Evolutionary conservation across 257 asterid genomes (phyloP), one percentile per base, ranked within the genome.

Genomic region (Nicotiana sylvestris): DNA sequence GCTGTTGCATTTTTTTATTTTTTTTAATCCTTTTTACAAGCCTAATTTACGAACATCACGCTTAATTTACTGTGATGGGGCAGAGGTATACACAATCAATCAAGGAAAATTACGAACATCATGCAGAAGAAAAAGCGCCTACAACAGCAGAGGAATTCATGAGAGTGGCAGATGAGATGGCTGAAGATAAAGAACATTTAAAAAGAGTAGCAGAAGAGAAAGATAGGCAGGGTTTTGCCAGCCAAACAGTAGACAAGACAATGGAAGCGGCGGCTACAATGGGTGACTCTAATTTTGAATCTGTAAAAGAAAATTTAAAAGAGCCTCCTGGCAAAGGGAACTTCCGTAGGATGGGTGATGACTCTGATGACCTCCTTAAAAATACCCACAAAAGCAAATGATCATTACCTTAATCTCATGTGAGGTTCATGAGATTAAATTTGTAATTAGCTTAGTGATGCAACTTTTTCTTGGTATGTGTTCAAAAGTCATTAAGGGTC

Each of bases 81-180:
- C 74, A 79, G 82, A 79, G 11, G 25, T 79, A 61, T 79, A 27
- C 37, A 13, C 51, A n/a, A 43, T 13, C 55, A 7, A 60, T 3
- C 30, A 66, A 84, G 30, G 83, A 65, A 32, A 64, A 69, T 29
- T 39, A 58, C 6, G 21, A 55, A 0, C 82, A 33, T 9, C 49
- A 72, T 30, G 76, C 79, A 2, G 83, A 81, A 57, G 85, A 80
- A 35, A 86, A 64, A 81, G 88, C 88, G 3, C 77, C 88, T 0
- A 80, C 88, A 3, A 83, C 81, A 46, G 88, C 80, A 1, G 85
- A 86, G 2, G 88, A 86, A 53, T 86, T 86, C 72, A 46, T 21
- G 66, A 65, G 83, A 46, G 84, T 83, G 1, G 88, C 88, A 7
- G 86, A 83, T 57, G 86, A 74, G 55, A 86, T 76, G 80, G 46